phyloP scores from a whole-genome alignment of 768 basidiomycete genomes.

The Termitomyces sp. region DNA sequence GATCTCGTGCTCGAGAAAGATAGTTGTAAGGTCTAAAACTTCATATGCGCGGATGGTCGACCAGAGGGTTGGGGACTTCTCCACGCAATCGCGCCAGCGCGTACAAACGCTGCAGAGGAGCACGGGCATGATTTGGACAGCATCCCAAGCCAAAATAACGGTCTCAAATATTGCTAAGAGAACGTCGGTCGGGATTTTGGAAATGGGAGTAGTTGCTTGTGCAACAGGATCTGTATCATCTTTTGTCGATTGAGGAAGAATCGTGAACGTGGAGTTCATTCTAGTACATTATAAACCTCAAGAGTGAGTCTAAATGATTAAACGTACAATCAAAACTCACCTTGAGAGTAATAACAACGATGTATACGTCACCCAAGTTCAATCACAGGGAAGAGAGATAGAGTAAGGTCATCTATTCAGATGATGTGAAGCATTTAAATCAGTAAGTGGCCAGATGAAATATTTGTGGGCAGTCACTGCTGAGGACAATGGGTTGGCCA shows the following conservation, averaged over 20 bases:
- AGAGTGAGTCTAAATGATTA: background rate
- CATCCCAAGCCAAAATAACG: background rate
- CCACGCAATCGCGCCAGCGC: background rate
- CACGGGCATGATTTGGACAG: background rate
- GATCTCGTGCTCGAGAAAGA: background rate
- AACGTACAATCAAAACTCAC: background rate
- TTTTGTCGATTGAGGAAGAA: too few relatives aligned
- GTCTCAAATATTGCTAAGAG: slow-evolving; percentile 2
- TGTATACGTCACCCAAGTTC: background rate
- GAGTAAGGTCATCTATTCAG: background rate
- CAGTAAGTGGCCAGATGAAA: background rate
- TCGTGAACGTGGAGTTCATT: background rate
- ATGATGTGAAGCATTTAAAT: background rate
- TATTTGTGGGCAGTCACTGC: background rate
- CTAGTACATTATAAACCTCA: background rate
- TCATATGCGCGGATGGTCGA: background rate
- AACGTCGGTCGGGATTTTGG: background rate
- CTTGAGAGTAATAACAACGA: background rate
- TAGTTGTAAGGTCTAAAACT: background rate
- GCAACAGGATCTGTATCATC: background rate
- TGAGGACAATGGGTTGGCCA: background rate
- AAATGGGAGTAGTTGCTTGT: background rate
- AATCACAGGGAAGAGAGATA: background rate
- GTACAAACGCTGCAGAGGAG: background rate
- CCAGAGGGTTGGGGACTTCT: background rate